A percentile compares a stretch with the other conserved stretches of the same genome.
These are phyloP conservation scores for Dentipellis fragilis DNA, from an alignment of 768 basidiomycete species.

Conservation along the genomic window DNA sequence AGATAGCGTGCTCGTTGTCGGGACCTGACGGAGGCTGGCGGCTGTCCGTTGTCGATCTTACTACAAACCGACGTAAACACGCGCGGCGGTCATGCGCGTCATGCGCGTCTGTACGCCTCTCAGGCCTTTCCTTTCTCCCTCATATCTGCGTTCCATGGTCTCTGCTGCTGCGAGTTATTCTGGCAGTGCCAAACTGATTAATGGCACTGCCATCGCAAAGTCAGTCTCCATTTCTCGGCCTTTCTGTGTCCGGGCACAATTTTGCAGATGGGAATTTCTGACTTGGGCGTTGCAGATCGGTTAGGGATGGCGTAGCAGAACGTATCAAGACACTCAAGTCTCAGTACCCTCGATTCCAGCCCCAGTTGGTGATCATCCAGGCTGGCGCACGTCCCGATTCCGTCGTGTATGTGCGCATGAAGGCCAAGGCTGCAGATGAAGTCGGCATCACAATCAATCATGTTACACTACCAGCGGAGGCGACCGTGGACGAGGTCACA, in stretches of 20 bases:
- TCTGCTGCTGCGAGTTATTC: slow-evolving; percentile 16
- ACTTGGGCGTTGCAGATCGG: slow-evolving; percentile 42
- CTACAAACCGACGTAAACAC: slow-evolving; percentile 1
- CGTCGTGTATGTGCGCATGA: slow-evolving; percentile 92
- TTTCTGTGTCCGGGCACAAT: slow-evolving; percentile 1
- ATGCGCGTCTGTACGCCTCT: neutral
- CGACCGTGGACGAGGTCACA: slow-evolving; percentile 68
- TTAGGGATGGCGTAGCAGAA: slow-evolving; percentile 67
- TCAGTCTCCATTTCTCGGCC: slow-evolving; percentile 24
- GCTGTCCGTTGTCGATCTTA: neutral
- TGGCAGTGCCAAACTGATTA: slow-evolving; percentile 49
- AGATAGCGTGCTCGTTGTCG: neutral
- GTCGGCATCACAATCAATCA: slow-evolving; percentile 85
- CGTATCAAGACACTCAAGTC: slow-evolving; percentile 56
- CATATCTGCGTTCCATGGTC: slow-evolving; percentile 18
- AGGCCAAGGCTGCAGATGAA: slow-evolving; percentile 89
- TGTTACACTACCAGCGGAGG: slow-evolving; percentile 57
- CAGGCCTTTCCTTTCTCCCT: slow-evolving; percentile 13
- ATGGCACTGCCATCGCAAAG: slow-evolving; percentile 83
- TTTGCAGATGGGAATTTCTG: neutral
- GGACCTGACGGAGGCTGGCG: neutral
- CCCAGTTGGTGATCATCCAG: slow-evolving; percentile 87
- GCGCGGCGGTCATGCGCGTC: neutral
- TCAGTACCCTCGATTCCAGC: slow-evolving; percentile 78
- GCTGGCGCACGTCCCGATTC: slow-evolving; percentile 91